Percentiles rank a stretch among this genome's conserved stretches.
These are phyloP conservation scores for Myrmaecium sp. DNA, from an alignment of 2,329 filamentous ascomycete genomes.

Conservation along the genomic window DNA sequence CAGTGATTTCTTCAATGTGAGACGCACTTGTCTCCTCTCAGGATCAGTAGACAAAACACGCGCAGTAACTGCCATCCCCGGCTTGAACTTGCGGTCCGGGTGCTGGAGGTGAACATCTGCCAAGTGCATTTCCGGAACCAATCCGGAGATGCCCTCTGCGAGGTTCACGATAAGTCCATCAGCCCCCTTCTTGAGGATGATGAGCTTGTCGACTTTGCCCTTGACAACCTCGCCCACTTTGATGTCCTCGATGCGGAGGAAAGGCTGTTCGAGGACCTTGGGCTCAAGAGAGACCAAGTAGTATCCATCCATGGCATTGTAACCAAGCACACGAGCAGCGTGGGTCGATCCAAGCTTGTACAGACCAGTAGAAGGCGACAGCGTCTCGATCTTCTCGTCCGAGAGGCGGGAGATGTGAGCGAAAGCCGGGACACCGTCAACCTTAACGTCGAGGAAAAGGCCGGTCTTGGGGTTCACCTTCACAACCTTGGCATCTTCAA, in stretches of 20 bases:
- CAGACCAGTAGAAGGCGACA: conserved; percentile 59
- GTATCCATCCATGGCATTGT: conserved; percentile 71
- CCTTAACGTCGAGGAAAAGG: conserved; percentile 58
- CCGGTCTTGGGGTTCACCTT: conserved; percentile 69
- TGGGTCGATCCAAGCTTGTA: conserved; percentile 68
- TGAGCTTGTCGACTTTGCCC: conserved; percentile 68
- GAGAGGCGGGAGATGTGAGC: conserved; percentile 88
- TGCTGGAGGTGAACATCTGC: conserved; percentile 77
- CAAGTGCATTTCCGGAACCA: conserved; percentile 76
- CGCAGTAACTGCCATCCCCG: conserved; percentile 69
- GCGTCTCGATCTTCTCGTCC: conserved; percentile 71
- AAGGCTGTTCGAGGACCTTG: conserved; percentile 69
- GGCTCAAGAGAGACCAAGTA: conserved; percentile 76
- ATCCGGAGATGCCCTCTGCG: conserved; percentile 72
- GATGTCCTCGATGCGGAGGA: conserved; percentile 82
- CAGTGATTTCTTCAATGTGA: conserved; percentile 88
- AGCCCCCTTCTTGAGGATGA: conserved; percentile 63
- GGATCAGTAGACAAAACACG: conserved; percentile 68
- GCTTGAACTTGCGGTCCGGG: conserved; percentile 90
- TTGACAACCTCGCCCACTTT: conserved; percentile 64
- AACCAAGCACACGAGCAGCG: conserved; percentile 66
- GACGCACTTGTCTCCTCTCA: conserved; percentile 58
- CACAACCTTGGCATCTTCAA: conserved; percentile 63
- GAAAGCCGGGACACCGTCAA: conserved; percentile 59
- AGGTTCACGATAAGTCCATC: conserved; percentile 69